Conservation (phyloP, 306 rosid species). For the Canavalia gladiata region DNA sequence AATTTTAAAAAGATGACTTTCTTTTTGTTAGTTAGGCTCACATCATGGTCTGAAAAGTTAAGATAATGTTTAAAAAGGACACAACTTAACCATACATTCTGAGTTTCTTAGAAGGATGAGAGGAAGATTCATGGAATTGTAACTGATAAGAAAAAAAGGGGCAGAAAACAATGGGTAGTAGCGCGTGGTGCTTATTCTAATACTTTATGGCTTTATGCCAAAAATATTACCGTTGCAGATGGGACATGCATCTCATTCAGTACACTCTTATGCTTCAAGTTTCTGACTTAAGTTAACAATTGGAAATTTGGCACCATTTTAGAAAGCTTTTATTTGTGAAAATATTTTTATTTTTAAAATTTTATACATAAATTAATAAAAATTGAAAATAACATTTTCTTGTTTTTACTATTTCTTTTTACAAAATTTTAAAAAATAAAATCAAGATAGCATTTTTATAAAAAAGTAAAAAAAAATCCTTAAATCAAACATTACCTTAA, state of each 20-base stretch:
- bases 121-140: constrained; percentile 30
- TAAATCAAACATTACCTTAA: too few relatives aligned
- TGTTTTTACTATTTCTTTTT: too few relatives aligned
- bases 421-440: too few relatives aligned
- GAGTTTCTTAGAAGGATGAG: not conserved
- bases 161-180: not conserved
- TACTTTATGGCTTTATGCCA: constrained; percentile 28
- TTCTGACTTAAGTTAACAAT: not conserved
- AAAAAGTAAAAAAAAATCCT: too few relatives aligned
- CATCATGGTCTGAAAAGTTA: not conserved
- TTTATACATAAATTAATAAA: too few relatives aligned
- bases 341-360: too few relatives aligned
- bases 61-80: not conserved
- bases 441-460: too few relatives aligned
- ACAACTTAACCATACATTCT: not conserved
- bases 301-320: constrained; percentile 16
- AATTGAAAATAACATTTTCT: too few relatives aligned
- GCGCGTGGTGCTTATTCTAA: constrained; percentile 25
- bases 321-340: too few relatives aligned
- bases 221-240: constrained; percentile 18
- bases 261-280: not conserved
- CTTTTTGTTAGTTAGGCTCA: not conserved
- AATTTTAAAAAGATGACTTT: not conserved
- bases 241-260: constrained; percentile 29
- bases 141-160: constrained; percentile 17